phyloP scores from a whole-genome alignment of 2,329 filamentous ascomycete genomes.

The Cercospora sojina region DNA sequence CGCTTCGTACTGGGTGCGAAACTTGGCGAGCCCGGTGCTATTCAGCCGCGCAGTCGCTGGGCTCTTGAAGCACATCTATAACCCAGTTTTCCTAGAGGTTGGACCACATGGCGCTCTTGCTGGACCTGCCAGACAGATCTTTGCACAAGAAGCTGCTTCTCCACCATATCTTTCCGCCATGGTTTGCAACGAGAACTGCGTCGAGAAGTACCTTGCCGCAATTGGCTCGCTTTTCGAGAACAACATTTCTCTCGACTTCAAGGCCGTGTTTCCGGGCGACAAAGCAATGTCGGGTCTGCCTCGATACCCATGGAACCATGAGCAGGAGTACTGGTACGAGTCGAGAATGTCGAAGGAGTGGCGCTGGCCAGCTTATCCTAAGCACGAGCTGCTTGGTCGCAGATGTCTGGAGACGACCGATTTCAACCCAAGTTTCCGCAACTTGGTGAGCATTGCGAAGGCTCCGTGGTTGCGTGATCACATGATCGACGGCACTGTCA shows the following conservation, averaged over 20 bases:
- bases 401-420: background rate
- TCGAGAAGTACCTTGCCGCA: background rate
- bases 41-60: background rate
- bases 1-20: background rate
- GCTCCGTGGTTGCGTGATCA: conserved; percentile 35
- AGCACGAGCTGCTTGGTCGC: background rate
- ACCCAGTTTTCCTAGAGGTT: conserved; percentile 6
- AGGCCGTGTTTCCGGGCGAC: background rate
- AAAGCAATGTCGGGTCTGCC: background rate
- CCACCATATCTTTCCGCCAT: background rate
- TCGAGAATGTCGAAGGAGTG: background rate
- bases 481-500: conserved; percentile 10
- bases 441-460: background rate
- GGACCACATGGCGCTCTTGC: conserved; percentile 11
- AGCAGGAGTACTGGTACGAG: background rate
- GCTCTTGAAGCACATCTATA: background rate
- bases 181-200: background rate
- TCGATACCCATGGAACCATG: background rate
- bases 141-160: background rate
- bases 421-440: background rate
- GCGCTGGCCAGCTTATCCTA: background rate
- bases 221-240: background rate
- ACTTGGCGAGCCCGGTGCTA: background rate
- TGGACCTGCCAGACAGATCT: background rate
- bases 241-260: background rate